phyloP scores from a whole-genome alignment of 169 alveolate species.

The Babesia ovis region DNA sequence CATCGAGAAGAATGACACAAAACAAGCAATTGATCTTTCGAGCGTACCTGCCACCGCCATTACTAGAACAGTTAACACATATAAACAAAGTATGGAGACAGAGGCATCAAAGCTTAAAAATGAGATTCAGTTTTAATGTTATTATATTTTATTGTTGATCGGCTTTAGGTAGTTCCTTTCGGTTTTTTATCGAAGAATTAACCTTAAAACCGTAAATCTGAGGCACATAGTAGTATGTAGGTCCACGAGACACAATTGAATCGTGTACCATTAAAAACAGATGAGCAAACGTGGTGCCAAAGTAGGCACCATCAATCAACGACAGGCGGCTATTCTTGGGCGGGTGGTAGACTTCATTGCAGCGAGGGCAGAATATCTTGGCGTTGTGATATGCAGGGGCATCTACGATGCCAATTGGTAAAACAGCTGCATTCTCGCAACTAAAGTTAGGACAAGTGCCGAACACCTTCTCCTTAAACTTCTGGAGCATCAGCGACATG shows the following conservation, averaged over 20 bases:
- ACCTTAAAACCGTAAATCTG: constrained; percentile 66
- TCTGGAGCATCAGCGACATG: constrained; percentile 86
- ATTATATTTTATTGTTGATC: not conserved
- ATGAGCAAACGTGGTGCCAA: constrained; percentile 90
- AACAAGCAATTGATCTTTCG: constrained; percentile 18
- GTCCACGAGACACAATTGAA: constrained; percentile 66
- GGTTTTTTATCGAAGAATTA: constrained; percentile 48
- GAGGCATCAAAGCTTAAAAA: constrained; percentile 36
- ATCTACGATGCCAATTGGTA: constrained; percentile 91
- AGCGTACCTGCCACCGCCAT: constrained; percentile 63
- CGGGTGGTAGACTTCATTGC: constrained; percentile 85
- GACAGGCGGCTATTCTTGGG: constrained; percentile 77
- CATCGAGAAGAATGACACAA: not conserved
- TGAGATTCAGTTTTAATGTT: not conserved
- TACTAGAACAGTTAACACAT: constrained; percentile 41
- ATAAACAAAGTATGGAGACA: constrained; percentile 21
- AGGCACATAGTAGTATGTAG: constrained; percentile 68
- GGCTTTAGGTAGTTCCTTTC: constrained; percentile 9
- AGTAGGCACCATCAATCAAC: constrained; percentile 90
- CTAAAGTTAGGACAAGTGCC: constrained; percentile 88
- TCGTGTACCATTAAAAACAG: constrained; percentile 75
- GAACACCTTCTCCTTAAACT: constrained; percentile 82
- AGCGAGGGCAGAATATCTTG: constrained; percentile 90
- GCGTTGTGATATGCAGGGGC: constrained; percentile 85
- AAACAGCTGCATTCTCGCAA: constrained; percentile 84